Evolutionary conservation across 2,329 filamentous ascomycete species (phyloP).

Genomic region (Exophiala aquamarina): DNA sequence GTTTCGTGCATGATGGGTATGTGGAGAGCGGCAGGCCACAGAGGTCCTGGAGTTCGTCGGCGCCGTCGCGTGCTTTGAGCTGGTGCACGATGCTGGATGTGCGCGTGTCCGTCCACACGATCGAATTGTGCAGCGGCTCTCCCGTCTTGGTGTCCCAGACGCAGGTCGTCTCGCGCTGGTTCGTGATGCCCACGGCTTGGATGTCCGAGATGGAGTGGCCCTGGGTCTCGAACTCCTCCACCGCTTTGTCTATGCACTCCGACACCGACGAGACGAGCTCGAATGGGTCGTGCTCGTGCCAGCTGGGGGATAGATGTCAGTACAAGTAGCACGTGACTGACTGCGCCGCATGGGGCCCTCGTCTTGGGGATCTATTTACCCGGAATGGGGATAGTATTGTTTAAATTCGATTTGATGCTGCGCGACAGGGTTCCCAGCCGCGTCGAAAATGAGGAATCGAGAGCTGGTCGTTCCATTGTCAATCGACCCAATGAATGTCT

Average conservation of each 20-base stretch:
- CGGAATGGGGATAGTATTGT: constrained; percentile 74
- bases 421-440: constrained; percentile 68
- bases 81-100: constrained; percentile 70
- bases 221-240: constrained; percentile 60
- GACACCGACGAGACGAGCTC: constrained; percentile 68
- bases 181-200: constrained; percentile 72
- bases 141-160: constrained; percentile 75
- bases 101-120: constrained; percentile 79
- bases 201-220: constrained; percentile 66
- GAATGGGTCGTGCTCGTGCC: constrained; percentile 76
- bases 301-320: constrained; percentile 46
- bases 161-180: constrained; percentile 77
- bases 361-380: constrained; percentile 51
- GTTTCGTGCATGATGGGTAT: constrained; percentile 75
- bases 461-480: constrained; percentile 83
- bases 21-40: constrained; percentile 76
- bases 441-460: constrained; percentile 79
- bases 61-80: constrained; percentile 61
- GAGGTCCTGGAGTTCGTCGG: constrained; percentile 61
- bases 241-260: constrained; percentile 68
- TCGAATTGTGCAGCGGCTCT: constrained; percentile 70
- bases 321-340: neutral
- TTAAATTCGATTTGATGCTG: constrained; percentile 78
- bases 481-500: constrained; percentile 69
- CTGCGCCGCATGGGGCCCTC: too few relatives aligned